Percentiles rank a stretch among this genome's conserved stretches.
These are phyloP conservation scores for Rehmannia glutinosa DNA, from an alignment of 257 asterid genomes.

Conservation along the genomic window DNA sequence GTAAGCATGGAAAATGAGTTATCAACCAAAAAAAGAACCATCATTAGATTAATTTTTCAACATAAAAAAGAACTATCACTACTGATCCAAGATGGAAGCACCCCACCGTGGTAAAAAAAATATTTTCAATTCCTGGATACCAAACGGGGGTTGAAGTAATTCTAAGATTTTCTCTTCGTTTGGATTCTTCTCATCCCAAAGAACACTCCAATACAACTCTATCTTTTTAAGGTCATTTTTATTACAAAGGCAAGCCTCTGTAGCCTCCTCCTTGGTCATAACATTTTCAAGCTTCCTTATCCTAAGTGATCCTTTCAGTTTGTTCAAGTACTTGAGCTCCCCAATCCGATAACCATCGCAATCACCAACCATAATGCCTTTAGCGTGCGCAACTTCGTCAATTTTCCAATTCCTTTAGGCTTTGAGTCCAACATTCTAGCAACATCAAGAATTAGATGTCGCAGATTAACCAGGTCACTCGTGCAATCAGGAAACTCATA, in stretches of 20 bases:
- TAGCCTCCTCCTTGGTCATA: background rate
- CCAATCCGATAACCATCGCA: conserved; percentile 8
- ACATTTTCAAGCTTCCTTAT: conserved; percentile 22
- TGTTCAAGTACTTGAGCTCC: conserved; percentile 20
- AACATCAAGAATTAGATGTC: conserved; percentile 19
- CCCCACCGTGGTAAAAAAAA: conserved; percentile 9
- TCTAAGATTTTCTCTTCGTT: conserved; percentile 14
- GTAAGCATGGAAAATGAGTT: no score
- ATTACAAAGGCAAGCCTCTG: background rate
- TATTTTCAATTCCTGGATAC: conserved; percentile 13
- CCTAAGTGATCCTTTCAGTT: conserved; percentile 20
- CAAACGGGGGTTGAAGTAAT: conserved; percentile 12
- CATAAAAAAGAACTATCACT: no score
- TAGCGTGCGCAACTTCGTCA: conserved; percentile 16
- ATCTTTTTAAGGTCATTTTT: conserved; percentile 12
- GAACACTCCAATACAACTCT: conserved; percentile 13
- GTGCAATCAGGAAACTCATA: conserved; percentile 4
- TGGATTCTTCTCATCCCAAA: background rate
- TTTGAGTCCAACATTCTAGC: conserved; percentile 3
- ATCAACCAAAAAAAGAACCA: no score
- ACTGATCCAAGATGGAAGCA: conserved; percentile 25
- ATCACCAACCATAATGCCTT: conserved; percentile 15
- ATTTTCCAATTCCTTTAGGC: conserved; percentile 23
- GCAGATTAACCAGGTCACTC: conserved; percentile 6
- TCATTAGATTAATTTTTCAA: no score